Conservation (phyloP, 2,329 filamentous ascomycete species). For the Claviceps lovelessii region DNA sequence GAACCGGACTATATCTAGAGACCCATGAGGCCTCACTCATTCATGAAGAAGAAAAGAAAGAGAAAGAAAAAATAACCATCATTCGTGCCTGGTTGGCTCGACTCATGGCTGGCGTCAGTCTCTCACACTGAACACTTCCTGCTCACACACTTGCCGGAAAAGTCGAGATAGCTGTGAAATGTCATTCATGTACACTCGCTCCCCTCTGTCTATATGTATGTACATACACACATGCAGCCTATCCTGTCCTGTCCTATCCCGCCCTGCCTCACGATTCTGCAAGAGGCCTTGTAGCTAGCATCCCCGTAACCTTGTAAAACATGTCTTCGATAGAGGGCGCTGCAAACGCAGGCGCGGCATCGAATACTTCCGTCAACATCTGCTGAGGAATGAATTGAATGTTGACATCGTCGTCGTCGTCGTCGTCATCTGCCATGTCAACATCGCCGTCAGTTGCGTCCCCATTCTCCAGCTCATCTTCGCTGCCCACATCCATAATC, state of each 20-base stretch:
- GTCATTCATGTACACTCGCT: neutral
- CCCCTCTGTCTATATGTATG: neutral
- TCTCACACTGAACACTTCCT: too few relatives aligned
- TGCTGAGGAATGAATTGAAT: slow-evolving; percentile 52
- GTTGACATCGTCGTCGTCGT: slow-evolving; percentile 27
- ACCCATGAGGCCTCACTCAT: too few relatives aligned
- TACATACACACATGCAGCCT: slow-evolving; percentile 1
- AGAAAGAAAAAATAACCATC: too few relatives aligned
- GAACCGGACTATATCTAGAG: too few relatives aligned
- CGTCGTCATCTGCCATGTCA: slow-evolving; percentile 29
- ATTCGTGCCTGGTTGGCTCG: neutral
- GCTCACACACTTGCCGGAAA: too few relatives aligned
- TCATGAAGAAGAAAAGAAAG: neutral
- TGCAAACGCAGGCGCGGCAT: slow-evolving; percentile 52
- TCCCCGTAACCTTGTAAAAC: slow-evolving; percentile 55
- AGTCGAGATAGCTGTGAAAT: neutral
- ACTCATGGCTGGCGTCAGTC: neutral
- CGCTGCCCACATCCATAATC: slow-evolving; percentile 26
- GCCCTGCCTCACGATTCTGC: neutral
- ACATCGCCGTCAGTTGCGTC: slow-evolving; percentile 23
- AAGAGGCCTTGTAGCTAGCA: slow-evolving; percentile 37
- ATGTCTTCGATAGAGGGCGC: slow-evolving; percentile 60
- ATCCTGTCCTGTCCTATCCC: neutral
- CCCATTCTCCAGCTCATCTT: slow-evolving; percentile 25
- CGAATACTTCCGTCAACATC: slow-evolving; percentile 55